Base-by-base conservation (phyloP, 495 filamentous ascomycete species). In the Daldinia childiae region DNA sequence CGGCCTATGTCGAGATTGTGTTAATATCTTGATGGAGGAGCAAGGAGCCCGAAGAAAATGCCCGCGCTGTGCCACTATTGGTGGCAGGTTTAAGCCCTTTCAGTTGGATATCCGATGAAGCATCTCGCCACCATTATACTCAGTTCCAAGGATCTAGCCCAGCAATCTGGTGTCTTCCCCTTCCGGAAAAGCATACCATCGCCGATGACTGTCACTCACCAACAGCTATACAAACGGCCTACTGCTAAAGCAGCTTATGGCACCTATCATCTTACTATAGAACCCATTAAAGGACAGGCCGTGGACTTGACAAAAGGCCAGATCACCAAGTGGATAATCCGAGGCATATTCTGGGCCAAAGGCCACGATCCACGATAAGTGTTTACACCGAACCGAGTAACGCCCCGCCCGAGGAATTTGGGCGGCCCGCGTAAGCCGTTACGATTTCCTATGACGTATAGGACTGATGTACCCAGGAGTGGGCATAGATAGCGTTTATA, bases 1-100 rank as follows among this genome's bases (percentile, higher is more conserved):
- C 76, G 94, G 94, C 2, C 86, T 97, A 54, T 97, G 94, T 75
- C 90, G 88, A 59, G 91, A 91, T 45, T 97, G 94, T 66, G 92
- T 97, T 17, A 88, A 91, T 68, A 88, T 91, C 69, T 86, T 95
- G 62, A 90, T 93, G 81, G 80, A 82, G 52, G 86, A 88, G 74
- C 86, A 87, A 76, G 85, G 86, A 9, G 84, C 85, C 8, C 81
- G 85, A 27, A 83, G 87, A 64, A 89, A 88, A 67, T 92, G 90
- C 77, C 90, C 90, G 19, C 79, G 86, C 32, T 92, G 90, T 67
- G 86, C 87, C 21, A 89, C 88, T 11, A 86, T 92, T 51, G 89
- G 89, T 11, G 88, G 88, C 48, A 85, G 85, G 27, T 92, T 90
- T 76, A 90, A 90, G 74, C 89, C 88, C 0, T 90, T 92, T 69